Conservation (phyloP, 352 stramenopile species). For the Globisporangium heterothallicum region DNA sequence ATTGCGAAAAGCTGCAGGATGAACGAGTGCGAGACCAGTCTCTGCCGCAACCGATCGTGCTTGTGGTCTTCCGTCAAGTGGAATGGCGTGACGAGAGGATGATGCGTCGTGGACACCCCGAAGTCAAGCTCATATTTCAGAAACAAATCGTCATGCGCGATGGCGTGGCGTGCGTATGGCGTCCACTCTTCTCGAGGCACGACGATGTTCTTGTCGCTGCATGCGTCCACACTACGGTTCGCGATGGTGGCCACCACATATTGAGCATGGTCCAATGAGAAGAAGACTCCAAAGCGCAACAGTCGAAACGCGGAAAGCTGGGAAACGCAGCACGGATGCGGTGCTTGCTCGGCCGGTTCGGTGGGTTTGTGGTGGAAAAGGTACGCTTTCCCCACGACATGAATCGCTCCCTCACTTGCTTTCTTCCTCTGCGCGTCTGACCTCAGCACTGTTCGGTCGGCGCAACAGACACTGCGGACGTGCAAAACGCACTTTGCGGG, state of each 20-base stretch:
- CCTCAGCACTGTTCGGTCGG: background rate
- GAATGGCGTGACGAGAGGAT: background rate
- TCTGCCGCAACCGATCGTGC: background rate
- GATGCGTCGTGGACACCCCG: background rate
- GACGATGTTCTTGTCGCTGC: background rate
- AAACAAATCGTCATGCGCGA: constrained; percentile 15
- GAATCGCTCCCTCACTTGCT: too few species aligned
- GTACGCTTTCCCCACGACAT: constrained; percentile 31
- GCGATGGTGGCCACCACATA: too few species aligned
- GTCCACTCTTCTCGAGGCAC: constrained; percentile 19
- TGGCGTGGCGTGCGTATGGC: constrained; percentile 17
- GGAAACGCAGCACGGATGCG: background rate
- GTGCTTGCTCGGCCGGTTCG: background rate
- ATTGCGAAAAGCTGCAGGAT: constrained; percentile 24
- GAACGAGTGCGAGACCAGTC: constrained; percentile 13
- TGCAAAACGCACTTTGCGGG: constrained; percentile 15
- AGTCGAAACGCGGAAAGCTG: constrained; percentile 20
- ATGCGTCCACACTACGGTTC: background rate
- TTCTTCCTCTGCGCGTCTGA: too few species aligned
- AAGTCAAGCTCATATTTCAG: constrained; percentile 24
- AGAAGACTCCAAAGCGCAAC: constrained; percentile 27
- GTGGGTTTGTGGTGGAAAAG: constrained; percentile 27
- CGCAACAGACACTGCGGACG: background rate
- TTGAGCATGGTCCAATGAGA: constrained; percentile 19
- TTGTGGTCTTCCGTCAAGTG: background rate